Base-by-base conservation (phyloP, 352 stramenopile genomes). In the Pythium apleroticum region DNA sequence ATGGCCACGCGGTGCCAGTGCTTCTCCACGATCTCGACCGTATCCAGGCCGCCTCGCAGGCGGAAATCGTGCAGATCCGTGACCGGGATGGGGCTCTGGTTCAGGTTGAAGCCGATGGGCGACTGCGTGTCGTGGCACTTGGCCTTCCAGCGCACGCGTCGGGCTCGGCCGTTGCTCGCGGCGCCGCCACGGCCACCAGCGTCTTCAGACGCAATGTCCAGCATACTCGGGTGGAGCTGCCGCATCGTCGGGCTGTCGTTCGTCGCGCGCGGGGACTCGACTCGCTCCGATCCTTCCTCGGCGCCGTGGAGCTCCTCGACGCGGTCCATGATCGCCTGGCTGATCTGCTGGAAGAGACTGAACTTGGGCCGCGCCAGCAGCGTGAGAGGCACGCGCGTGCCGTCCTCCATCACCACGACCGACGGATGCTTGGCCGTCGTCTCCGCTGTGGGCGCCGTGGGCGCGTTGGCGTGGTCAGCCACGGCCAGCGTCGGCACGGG, bases 301-400 rank as follows among this genome's bases (percentile, higher is more conserved):
- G 58, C 57, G n/a, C 41, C 65, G 33, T 64, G 74, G 22, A 90
- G 68, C 52, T 78, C 72, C 68, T 81, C 73, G 25, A 96, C 74
- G 33, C 74, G 76, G 46, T 88, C 77, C 62, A 91, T 73, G 62
- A 96, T 89, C 52, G 78, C 71, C 57, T 83, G 69, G 33, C 81
- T 91, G 33, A 88, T 90, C 45, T 86, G 80, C 61, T 95, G 83
- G 66, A 96, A 96, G 20, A 91, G 72, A 70, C 87, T 96, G 68
- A 97, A 97, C 71, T 96, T 95, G 59, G 89, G 89, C 7, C 89
- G 71, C 0, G 83, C 90, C 17, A 96, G 70, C 28, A 95, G 67
- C 20, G 75, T 84, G 28, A 76, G 63, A 50, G 77, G 79, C 45
- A 88, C 75, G 27, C 55, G 45, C 48, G 54, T 37, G 24, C 57